Conservation (phyloP, 2,329 filamentous ascomycete genomes). For the Ampelomyces quisqualis region DNA sequence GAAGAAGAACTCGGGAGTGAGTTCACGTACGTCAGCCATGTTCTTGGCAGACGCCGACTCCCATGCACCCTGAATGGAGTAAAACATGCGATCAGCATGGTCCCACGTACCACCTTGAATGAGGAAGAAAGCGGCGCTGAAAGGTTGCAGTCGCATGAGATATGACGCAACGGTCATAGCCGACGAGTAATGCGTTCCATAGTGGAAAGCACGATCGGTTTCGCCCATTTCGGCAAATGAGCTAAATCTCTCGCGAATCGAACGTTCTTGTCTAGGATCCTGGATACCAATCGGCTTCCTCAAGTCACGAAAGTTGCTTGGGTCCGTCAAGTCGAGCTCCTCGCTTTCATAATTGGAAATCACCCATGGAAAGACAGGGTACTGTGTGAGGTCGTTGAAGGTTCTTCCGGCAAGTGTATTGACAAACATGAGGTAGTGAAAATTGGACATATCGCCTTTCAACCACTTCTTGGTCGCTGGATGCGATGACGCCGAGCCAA, state of each 20-base stretch:
- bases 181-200: constrained; percentile 97
- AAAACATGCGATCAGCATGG: constrained; percentile 92
- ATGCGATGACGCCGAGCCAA: constrained; percentile 78
- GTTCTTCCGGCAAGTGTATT: constrained; percentile 97
- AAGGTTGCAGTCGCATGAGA: constrained; percentile 89
- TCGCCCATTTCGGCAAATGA: constrained; percentile 91
- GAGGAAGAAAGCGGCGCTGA: constrained; percentile 91
- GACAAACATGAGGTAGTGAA: constrained; percentile 97
- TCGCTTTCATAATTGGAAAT: constrained; percentile 94
- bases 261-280: constrained; percentile 69
- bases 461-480: constrained; percentile 88
- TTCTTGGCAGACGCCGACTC: constrained; percentile 83
- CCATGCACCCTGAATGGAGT: constrained; percentile 90
- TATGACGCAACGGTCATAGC: constrained; percentile 99
- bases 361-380: constrained; percentile 97
- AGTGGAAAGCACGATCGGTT: constrained; percentile 78
- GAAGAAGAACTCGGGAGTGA: constrained; percentile 97
- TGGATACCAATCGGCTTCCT: constrained; percentile 97
- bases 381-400: constrained; percentile 97
- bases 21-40: constrained; percentile 89
- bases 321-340: constrained; percentile 82
- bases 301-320: constrained; percentile 82
- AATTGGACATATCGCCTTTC: constrained; percentile 94
- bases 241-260: constrained; percentile 81
- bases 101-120: constrained; percentile 96